phyloP scores from a whole-genome alignment of 2,329 filamentous ascomycete species.

The Cucurbitaria berberidis region DNA sequence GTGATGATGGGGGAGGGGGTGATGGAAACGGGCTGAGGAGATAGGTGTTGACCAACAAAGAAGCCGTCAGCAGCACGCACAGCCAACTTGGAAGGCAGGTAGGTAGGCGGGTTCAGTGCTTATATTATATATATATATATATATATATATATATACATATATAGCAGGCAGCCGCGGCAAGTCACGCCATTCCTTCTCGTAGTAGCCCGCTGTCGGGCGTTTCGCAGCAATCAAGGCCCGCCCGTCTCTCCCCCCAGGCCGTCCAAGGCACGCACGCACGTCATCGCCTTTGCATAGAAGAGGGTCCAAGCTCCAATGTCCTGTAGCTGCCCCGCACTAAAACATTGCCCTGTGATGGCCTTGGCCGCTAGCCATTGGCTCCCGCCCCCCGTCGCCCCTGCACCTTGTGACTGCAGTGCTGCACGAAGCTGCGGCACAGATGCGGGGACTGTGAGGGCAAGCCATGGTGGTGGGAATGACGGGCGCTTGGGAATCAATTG shows the following conservation, averaged over 20 bases:
- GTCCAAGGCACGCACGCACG: too few species aligned
- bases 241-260: too few species aligned
- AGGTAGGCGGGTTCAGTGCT: too few species aligned
- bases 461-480: background rate
- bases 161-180: too few species aligned
- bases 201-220: too few species aligned
- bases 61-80: background rate
- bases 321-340: constrained; percentile 7
- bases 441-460: constrained; percentile 5
- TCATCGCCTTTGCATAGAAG: too few species aligned
- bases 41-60: background rate
- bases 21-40: background rate
- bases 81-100: too few species aligned
- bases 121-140: too few species aligned
- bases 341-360: constrained; percentile 10
- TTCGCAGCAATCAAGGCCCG: too few species aligned
- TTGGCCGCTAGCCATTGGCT: constrained; percentile 9
- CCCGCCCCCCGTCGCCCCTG: background rate
- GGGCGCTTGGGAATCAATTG: constrained; percentile 11
- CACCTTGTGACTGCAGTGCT: constrained; percentile 7
- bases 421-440: background rate
- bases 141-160: too few species aligned
- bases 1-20: background rate
- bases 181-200: too few species aligned
- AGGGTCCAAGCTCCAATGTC: background rate